Percentiles rank a stretch among this genome's conserved stretches.
Conservation (phyloP, 2,329 filamentous ascomycete species). For the Colletotrichum spaethianum region DNA sequence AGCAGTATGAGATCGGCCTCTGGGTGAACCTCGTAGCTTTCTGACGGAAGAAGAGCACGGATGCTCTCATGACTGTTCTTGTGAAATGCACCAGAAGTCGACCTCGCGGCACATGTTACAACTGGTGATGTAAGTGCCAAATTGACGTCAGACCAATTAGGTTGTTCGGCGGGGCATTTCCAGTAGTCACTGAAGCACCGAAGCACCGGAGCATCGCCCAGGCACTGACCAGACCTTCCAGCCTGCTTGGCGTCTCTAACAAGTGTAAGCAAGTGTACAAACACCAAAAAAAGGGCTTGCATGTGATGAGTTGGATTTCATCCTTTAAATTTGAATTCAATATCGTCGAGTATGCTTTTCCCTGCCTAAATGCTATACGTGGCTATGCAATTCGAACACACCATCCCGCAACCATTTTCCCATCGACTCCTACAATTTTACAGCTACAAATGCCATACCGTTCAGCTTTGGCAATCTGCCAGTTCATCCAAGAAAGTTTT, state of each 20-base stretch:
- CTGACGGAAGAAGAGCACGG: neutral
- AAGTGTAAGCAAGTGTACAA: neutral
- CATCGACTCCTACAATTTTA: neutral
- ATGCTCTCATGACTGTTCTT: neutral
- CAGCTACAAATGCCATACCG: neutral
- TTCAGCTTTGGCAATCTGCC: neutral
- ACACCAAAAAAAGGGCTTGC: no score
- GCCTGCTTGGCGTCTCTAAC: neutral
- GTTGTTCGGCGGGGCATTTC: neutral
- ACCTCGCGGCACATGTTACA: no score
- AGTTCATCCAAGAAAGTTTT: constrained; percentile 78
- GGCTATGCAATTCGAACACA: neutral
- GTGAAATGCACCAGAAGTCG: neutral
- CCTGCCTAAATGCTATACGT: constrained; percentile 3
- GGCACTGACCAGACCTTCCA: neutral
- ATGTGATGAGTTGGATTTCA: neutral
- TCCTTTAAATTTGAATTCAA: neutral
- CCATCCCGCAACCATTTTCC: neutral
- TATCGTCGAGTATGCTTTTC: constrained; percentile 1
- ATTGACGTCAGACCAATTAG: constrained; percentile 32
- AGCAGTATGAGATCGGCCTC: no score
- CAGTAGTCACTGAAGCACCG: neutral
- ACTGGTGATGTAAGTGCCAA: constrained; percentile 11
- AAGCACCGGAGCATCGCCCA: neutral
- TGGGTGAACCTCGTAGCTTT: no score